Evolutionary conservation across 352 stramenopile species (phyloP), one percentile per base, ranked within the genome.

Genomic region (Pythium chondricola): DNA sequence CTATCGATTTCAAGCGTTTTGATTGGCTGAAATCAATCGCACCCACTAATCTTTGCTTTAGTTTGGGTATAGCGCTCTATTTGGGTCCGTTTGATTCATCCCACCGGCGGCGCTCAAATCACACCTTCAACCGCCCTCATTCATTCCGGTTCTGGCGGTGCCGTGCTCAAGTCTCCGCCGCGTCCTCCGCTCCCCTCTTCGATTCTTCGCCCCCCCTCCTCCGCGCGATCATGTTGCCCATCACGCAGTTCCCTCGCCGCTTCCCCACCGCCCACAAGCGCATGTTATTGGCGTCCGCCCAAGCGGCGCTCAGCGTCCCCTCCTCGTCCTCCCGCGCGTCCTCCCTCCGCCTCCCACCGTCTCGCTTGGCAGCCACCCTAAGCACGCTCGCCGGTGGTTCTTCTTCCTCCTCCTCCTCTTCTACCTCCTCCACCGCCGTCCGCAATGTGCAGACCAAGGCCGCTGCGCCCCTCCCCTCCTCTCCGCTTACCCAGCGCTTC

Each of bases 171-270:
- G n/a, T n/a, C n/a, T n/a, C 41, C 4, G 41, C 50, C 41, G 17
- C 32, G 45, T 37, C 33, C 33, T 43, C 38, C 48, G 35, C 36
- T 40, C 33, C 29, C 17, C 39, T 35, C 27, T 30, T 25, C 24
- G 8, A 16, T 41, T 37, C 22, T 32, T 43, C 31, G 29, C n/a
- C n/a, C 24, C 21, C 1, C 17, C 39, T 32, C 38, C 38, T 40
- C 29, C 17, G 29, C 20, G 2, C 31, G 17, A 58, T 20, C 24
- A 92, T 92, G 81, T 60, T 92, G 59, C 68, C 65, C 48, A 89
- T 92, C 66, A 92, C 81, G 14, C 74, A 77, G 48, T 89, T 88
- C 52, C 77, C 81, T 20, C 81, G 81, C 20, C 81, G 81, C 56
- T 89, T 92, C 67, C 63, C 75, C 2, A 88, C 81, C 27, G 67